Evolutionary conservation across 805 yeast genomes (phyloP).

Genomic region (Yarrowia sp.): DNA sequence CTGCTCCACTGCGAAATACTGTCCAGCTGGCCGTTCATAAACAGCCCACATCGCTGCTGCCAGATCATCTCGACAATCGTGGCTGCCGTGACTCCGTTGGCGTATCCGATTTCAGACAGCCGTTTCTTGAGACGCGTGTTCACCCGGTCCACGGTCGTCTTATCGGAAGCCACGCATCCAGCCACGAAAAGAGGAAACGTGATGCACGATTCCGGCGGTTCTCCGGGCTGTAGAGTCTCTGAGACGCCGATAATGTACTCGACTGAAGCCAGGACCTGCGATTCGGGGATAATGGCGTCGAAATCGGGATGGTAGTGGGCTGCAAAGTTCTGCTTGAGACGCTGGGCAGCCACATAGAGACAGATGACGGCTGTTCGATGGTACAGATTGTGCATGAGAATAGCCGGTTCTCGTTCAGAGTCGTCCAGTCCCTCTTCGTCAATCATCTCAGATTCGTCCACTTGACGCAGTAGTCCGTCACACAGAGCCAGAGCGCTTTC

Average conservation of each 20-base stretch:
- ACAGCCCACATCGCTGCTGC: constrained; percentile 32
- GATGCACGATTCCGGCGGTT: constrained; percentile 34
- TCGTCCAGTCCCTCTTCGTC: constrained; percentile 35
- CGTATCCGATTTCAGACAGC: constrained; percentile 32
- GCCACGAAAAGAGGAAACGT: constrained; percentile 37
- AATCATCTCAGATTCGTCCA: constrained; percentile 27
- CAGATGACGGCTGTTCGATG: constrained; percentile 35
- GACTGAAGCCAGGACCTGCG: constrained; percentile 8
- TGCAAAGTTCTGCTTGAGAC: constrained; percentile 36
- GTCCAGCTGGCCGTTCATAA: constrained; percentile 32
- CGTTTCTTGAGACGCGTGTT: constrained; percentile 28
- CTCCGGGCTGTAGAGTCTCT: constrained; percentile 36
- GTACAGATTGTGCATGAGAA: constrained; percentile 37
- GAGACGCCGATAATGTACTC: constrained; percentile 37
- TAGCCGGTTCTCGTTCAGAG: constrained; percentile 14
- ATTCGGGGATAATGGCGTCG: constrained; percentile 29
- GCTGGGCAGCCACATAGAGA: constrained; percentile 33
- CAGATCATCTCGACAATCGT: constrained; percentile 38
- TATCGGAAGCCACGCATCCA: constrained; percentile 33
- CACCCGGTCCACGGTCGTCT: constrained; percentile 15
- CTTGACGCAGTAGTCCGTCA: constrained; percentile 30
- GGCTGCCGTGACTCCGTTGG: constrained; percentile 36
- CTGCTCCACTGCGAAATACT: constrained; percentile 33
- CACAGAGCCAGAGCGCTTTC: constrained; percentile 36
- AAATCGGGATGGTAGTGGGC: constrained; percentile 39